These are phyloP conservation scores for Aegilops umbellulata DNA, from an alignment of 176 grass and related monocot species.

Conservation along the genomic window DNA sequence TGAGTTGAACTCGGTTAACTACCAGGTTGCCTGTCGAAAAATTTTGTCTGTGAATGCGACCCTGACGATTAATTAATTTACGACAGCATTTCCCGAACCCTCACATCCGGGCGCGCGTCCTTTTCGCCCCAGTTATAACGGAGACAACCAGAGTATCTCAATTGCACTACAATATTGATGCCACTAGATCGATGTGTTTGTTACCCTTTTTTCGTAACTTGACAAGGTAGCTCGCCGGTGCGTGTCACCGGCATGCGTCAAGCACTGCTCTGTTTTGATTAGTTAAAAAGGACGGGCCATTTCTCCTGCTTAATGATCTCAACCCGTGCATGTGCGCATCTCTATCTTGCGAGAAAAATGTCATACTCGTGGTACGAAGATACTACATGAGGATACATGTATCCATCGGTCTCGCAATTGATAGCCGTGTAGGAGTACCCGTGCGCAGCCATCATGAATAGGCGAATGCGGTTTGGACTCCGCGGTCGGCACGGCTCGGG, in stretches of 20 bases:
- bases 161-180: too few relatives aligned
- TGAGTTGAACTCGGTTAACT: neutral
- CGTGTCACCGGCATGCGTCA: neutral
- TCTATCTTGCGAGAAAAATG: neutral
- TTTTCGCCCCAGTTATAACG: neutral
- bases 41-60: neutral
- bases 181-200: too few relatives aligned
- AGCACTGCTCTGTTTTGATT: neutral
- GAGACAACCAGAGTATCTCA: neutral
- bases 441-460: conserved; percentile 10
- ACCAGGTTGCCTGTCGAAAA: neutral
- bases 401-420: neutral
- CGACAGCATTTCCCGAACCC: neutral
- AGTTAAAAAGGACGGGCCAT: neutral
- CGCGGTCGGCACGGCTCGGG: neutral
- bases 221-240: neutral
- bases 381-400: neutral
- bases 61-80: neutral
- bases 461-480: neutral
- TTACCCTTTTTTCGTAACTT: neutral
- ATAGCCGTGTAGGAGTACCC: neutral
- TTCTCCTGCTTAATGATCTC: conserved; percentile 1
- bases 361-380: neutral
- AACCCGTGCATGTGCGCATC: neutral
- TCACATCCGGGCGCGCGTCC: neutral